These are phyloP conservation scores for Penicillium macrosclerotiorum DNA, from an alignment of 495 filamentous ascomycete species.

Conservation along the genomic window DNA sequence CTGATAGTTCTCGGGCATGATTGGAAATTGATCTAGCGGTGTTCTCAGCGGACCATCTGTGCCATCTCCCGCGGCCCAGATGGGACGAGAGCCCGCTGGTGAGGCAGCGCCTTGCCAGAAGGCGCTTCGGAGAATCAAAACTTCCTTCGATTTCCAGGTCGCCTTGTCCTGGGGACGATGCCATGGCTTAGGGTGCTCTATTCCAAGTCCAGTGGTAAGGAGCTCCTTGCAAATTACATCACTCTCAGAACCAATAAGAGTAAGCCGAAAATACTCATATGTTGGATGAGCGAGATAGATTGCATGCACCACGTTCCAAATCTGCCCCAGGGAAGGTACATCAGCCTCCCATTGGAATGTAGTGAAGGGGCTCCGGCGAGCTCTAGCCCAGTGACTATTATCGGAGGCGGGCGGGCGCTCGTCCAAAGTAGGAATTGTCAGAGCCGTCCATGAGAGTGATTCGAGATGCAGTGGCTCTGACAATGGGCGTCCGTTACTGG, in stretches of 20 bases:
- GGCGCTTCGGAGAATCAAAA: slow-evolving; percentile 39
- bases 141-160: slow-evolving; percentile 17
- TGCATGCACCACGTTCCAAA: slow-evolving; percentile 62
- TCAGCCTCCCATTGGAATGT: slow-evolving; percentile 38
- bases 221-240: slow-evolving; percentile 48
- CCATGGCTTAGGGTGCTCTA: slow-evolving; percentile 44
- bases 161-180: slow-evolving; percentile 19
- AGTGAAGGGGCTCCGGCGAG: slow-evolving; percentile 35
- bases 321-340: slow-evolving; percentile 52
- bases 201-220: slow-evolving; percentile 50
- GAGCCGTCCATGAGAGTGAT: slow-evolving; percentile 32
- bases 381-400: slow-evolving; percentile 48
- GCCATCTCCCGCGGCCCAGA: slow-evolving; percentile 49
- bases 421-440: slow-evolving; percentile 21
- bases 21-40: slow-evolving; percentile 43
- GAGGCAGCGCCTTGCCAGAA: slow-evolving; percentile 72
- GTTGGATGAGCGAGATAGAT: slow-evolving; percentile 53
- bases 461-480: slow-evolving; percentile 32
- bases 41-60: slow-evolving; percentile 35
- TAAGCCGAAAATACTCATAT: slow-evolving; percentile 53
- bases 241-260: slow-evolving; percentile 38
- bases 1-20: slow-evolving; percentile 53
- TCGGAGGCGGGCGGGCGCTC: slow-evolving; percentile 31
- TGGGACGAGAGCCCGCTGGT: slow-evolving; percentile 59
- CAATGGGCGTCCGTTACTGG: slow-evolving; percentile 21